Conservation (phyloP, 208 protist genomes). For the Leishmania braziliensis region DNA sequence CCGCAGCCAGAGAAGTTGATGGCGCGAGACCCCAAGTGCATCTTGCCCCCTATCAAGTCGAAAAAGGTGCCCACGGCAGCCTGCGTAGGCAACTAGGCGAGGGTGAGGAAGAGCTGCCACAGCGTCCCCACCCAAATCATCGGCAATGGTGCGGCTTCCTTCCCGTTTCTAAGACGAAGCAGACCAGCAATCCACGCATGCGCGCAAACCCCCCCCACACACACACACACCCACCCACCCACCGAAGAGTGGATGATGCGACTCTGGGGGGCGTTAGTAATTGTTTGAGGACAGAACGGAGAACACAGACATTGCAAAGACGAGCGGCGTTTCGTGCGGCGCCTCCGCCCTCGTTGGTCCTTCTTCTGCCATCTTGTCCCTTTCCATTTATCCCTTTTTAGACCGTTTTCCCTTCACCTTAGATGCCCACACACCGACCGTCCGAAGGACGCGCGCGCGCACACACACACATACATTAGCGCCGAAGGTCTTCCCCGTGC, state of each 20-base stretch:
- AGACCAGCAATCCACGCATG: neutral
- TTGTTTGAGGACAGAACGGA: neutral
- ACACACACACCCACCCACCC: neutral
- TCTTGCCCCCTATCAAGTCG: conserved; percentile 29
- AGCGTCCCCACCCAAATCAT: too few relatives aligned
- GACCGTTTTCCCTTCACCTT: neutral
- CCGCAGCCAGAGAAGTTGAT: conserved; percentile 18
- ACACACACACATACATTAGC: neutral
- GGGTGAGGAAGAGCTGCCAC: neutral
- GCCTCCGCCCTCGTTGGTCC: neutral
- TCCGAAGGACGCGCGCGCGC: too few relatives aligned
- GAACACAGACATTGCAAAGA: neutral
- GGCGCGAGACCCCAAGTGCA: conserved; percentile 11
- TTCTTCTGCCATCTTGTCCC: too few relatives aligned
- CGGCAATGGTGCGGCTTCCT: neutral
- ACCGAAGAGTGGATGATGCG: neutral
- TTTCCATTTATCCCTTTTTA: neutral
- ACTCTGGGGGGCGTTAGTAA: neutral
- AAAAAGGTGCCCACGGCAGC: neutral
- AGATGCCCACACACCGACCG: neutral
- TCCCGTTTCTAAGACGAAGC: neutral
- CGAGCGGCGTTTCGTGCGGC: neutral
- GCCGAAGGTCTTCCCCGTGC: neutral
- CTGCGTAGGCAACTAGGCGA: neutral
- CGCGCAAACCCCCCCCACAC: neutral